Evolutionary conservation across 225 moss, liverwort and hornwort genomes (phyloP), one percentile per base, ranked within the genome.

Genomic region (Rhytidiadelphus loreus): DNA sequence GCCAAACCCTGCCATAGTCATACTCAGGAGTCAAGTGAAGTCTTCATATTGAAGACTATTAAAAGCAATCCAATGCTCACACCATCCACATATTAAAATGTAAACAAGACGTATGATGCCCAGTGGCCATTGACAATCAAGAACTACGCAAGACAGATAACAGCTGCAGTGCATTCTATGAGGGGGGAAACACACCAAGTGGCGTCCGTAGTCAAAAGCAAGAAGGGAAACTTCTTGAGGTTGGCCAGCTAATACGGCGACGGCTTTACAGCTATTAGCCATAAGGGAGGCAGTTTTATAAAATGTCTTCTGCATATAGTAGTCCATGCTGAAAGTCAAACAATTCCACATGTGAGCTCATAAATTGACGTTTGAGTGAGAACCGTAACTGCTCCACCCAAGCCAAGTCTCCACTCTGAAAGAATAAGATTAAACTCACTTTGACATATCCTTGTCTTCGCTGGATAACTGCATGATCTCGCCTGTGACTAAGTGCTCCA

Each of bases 381-480:
- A 18, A 89, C 60, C 65, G 59, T 58, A 22, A 82, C 85, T 90
- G 59, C 79, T 87, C 59, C 85, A 91, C 58, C 55, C 33, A 90
- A 85, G 82, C 29, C 85, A 85, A 84, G 80, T 37, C 87, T 82
- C 61, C 80, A 68, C 73, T 74, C 71, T 63, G 35, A 83, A 79
- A 83, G 58, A 70, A 84, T 39, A 53, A 64, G 69, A 86, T 16
- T 22, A 80, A 68, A 84, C 92, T 86, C 85, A 99, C 99, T 97
- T 96, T 89, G 93, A 95, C 87, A 95, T 91, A 59, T 99, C 96
- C 90, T 90, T 80, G 41, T 93, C 87, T 83, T 94, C 94, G 62
- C 93, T 94, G 59, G 97, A 95, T 89, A 99, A 89, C 95, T 99
- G 97, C 99, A 99, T 99, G 79, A 99, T 95, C 93, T 97, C 99